Evolutionary conservation across 192 early-diverging fungal genomes (phyloP).

Genomic region (Oehlia diaphana): DNA sequence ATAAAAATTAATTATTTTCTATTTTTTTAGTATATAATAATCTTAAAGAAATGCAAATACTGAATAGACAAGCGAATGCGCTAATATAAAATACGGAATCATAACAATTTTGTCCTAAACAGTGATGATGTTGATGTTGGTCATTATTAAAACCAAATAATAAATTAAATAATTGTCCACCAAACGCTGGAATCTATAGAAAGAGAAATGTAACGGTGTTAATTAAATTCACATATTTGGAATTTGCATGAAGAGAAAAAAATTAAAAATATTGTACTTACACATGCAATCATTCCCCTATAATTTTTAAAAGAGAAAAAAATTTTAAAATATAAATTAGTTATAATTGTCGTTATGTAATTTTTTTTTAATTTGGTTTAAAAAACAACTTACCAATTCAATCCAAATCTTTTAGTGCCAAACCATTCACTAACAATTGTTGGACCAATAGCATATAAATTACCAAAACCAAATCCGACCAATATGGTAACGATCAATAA

Average conservation of each 20-base stretch:
- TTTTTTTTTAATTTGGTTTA: no score
- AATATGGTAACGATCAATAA: slow-evolving; percentile 30
- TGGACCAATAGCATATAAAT: slow-evolving; percentile 41
- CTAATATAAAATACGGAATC: background rate
- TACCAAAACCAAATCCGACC: slow-evolving; percentile 42
- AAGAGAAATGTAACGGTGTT: background rate
- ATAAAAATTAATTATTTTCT: background rate
- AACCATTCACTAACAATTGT: slow-evolving; percentile 49
- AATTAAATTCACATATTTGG: background rate
- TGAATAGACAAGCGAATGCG: background rate
- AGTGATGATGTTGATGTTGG: background rate
- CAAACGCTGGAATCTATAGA: background rate
- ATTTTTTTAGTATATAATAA: background rate
- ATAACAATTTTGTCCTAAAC: background rate
- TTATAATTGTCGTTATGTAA: no score
- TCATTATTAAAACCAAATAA: background rate
- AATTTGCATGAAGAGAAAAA: background rate
- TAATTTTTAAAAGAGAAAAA: background rate
- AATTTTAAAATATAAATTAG: no score
- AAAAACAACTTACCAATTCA: slow-evolving; percentile 35
- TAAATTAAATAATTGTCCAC: slow-evolving; percentile 7
- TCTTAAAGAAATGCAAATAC: background rate
- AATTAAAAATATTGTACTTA: background rate
- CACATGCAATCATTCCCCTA: background rate
- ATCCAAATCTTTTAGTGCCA: slow-evolving; percentile 39